Evolutionary conservation across 208 protist genomes (phyloP), one percentile per base, ranked within the genome.

Genomic region (Angomonas desouzai): DNA sequence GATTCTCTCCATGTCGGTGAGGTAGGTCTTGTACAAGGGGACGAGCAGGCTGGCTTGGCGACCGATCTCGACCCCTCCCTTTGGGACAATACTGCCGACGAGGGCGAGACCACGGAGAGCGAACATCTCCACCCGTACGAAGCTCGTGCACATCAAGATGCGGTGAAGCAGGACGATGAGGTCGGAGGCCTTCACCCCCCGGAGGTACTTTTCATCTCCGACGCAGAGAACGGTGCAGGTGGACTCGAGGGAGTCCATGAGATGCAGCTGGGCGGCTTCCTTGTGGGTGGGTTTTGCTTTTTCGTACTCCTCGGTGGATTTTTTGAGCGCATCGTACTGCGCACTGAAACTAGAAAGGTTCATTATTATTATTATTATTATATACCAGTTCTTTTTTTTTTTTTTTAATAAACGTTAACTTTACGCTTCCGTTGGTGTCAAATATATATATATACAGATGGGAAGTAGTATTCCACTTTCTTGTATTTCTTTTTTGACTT

Each of bases 21-120:
- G 67, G 48, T 74, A 76, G 7, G 51, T 27, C 0, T 70, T 61
- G 27, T 79, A 56, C 33, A 68, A 45, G 0, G 66, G 63, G 6
- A 83, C 68, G 2, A 65, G 68, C 13, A 53, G 38, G 2, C 64
- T 65, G 29, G 70, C 80, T 48, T 70, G 57, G 0, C 30, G 23
- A 1, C 66, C 49, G 25, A 85, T 74, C 3, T 85, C 68, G 25
- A 71, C 66, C 43, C 68, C 70, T 29, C 77, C 79, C 10, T 68
- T 66, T 16, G 83, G 81, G 0, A 91, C 81, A n/a, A 75, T 69
- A 36, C 86, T 81, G 13, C 75, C 67, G 22, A 91, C 69, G 51
- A 89, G 74, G 18, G 81, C 74, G 23, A 93, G 33, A 11, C 78
- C 70, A 20, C 83, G 81, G 16, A 82, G 62, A 1, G 72, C 58